Percentiles rank a stretch among this genome's conserved stretches.
Conservation (phyloP, 2,329 filamentous ascomycete genomes). For the Fusarium chaquense region DNA sequence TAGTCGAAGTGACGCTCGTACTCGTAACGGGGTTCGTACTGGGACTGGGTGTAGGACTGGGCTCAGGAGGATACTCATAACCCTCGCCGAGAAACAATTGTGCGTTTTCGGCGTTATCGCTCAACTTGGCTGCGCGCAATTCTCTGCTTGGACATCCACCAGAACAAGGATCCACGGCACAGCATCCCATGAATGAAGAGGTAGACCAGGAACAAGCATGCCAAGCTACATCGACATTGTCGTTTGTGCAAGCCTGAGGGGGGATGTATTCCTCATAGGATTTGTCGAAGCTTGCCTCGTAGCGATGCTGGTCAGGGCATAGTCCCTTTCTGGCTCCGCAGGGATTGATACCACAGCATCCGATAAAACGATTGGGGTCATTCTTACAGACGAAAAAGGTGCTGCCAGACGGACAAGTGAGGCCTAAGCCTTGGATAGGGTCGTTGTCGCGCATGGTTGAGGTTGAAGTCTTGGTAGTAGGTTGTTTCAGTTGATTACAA, state of each 20-base stretch:
- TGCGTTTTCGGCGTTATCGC: constrained; percentile 2
- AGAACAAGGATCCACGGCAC: constrained; percentile 44
- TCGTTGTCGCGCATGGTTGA: constrained; percentile 23
- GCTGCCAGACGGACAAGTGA: constrained; percentile 50
- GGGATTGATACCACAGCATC: constrained; percentile 55
- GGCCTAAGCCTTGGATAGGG: constrained; percentile 39
- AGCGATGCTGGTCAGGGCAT: constrained; percentile 41
- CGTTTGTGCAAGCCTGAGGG: constrained; percentile 50
- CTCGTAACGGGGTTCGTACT: background rate
- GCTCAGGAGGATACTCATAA: background rate
- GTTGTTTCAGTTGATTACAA: background rate
- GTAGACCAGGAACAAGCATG: constrained; percentile 50
- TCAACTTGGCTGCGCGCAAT: constrained; percentile 36
- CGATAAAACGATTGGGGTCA: constrained; percentile 53
- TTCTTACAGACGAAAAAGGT: constrained; percentile 55
- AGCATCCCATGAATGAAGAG: constrained; percentile 57
- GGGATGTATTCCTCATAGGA: constrained; percentile 46
- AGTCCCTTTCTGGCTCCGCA: constrained; percentile 44
- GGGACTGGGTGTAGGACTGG: background rate
- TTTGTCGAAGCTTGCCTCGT: constrained; percentile 47
- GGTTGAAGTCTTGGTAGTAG: background rate
- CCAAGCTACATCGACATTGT: constrained; percentile 46
- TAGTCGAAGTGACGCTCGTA: background rate
- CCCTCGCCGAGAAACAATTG: background rate
- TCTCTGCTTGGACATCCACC: constrained; percentile 23